Percentiles rank a stretch among this genome's conserved stretches.
Conservation (phyloP, 805 yeast species). For the Saturnispora hagleri region DNA sequence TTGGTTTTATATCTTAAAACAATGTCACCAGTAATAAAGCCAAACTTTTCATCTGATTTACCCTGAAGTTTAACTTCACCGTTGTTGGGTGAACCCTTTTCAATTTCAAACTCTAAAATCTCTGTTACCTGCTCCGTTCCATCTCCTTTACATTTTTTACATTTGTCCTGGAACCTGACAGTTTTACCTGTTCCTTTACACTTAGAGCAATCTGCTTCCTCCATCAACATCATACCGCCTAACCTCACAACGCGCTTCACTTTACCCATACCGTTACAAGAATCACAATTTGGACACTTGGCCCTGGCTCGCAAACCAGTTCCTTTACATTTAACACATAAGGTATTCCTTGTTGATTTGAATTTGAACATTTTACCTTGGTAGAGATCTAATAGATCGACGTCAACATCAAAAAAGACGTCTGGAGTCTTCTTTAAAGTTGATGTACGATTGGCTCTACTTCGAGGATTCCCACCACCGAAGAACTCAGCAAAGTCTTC, state of each 20-base stretch:
- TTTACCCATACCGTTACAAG: constrained; percentile 67
- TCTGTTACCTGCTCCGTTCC: constrained; percentile 56
- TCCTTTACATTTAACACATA: constrained; percentile 71
- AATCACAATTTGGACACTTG: constrained; percentile 42
- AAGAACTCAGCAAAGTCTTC: constrained; percentile 75
- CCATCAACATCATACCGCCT: constrained; percentile 66
- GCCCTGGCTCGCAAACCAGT: constrained; percentile 63
- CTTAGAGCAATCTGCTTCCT: constrained; percentile 47
- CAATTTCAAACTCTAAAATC: constrained; percentile 66
- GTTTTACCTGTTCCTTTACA: constrained; percentile 68
- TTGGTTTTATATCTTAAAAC: constrained; percentile 49
- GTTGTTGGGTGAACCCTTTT: constrained; percentile 57
- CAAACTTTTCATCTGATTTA: constrained; percentile 73
- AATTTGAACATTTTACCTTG: constrained; percentile 74
- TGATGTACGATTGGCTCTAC: background rate
- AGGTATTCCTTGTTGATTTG: constrained; percentile 57
- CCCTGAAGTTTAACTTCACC: constrained; percentile 54
- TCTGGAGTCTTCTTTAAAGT: constrained; percentile 43
- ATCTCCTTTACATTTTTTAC: constrained; percentile 67
- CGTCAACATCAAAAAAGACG: constrained; percentile 54
- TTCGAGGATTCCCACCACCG: constrained; percentile 22
- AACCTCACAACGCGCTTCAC: constrained; percentile 53
- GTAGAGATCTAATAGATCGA: constrained; percentile 65
- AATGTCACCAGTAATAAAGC: constrained; percentile 70
- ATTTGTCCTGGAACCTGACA: constrained; percentile 55